Conservation (phyloP, 331 rosid genomes). For the Prunus yedoensis region DNA sequence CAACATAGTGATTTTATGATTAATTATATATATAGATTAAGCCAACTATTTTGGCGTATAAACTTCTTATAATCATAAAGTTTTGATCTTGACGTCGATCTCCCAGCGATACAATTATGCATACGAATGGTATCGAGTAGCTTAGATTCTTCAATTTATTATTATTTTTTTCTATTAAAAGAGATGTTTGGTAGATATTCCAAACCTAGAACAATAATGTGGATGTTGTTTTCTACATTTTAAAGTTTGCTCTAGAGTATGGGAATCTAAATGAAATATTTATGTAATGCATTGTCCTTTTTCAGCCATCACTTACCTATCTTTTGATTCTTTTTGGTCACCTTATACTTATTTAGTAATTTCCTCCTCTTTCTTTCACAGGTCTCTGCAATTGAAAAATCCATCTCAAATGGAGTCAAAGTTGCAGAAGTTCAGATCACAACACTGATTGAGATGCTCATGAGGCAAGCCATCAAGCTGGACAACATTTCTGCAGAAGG, state of each 20-base stretch:
- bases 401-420: constrained; percentile 53
- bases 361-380: not conserved
- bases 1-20: too few species aligned
- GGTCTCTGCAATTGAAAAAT: constrained; percentile 62
- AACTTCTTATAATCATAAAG: not conserved
- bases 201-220: not conserved
- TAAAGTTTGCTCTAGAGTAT: not conserved
- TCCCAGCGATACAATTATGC: not conserved
- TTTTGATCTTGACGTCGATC: too few species aligned
- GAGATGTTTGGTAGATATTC: not conserved
- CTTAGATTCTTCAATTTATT: too few species aligned
- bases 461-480: constrained; percentile 84
- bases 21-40: not conserved
- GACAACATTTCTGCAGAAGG: constrained; percentile 70
- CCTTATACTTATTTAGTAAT: not conserved
- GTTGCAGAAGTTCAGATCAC: constrained; percentile 84
- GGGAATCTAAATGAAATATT: not conserved
- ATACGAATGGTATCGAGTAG: too few species aligned
- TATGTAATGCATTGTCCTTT: not conserved
- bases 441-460: constrained; percentile 71
- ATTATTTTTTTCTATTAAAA: too few species aligned
- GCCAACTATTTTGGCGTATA: not conserved
- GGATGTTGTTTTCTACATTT: not conserved
- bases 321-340: not conserved
- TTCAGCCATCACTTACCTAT: not conserved